phyloP scores from a whole-genome alignment of 495 filamentous ascomycete species.

The Pyrenopolyporus hunteri region DNA sequence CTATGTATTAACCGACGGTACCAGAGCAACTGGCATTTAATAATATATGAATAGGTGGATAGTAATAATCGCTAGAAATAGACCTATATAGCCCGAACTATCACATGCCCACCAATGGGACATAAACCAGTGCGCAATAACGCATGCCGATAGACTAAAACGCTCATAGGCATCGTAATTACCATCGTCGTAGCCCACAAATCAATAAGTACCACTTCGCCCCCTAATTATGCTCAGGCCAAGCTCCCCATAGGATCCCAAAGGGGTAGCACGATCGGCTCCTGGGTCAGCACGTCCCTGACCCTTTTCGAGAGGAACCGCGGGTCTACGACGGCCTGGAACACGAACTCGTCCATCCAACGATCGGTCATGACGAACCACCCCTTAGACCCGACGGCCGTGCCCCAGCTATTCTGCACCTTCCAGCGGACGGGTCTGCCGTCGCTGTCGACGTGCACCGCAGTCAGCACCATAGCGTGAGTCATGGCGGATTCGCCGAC shows the following conservation, averaged over 20 bases:
- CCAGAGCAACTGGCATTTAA: too few relatives aligned
- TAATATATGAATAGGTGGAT: too few relatives aligned
- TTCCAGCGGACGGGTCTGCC: conserved; percentile 74
- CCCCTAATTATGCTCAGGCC: conserved; percentile 53
- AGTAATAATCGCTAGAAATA: too few relatives aligned
- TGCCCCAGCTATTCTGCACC: conserved; percentile 86
- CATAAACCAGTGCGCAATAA: not conserved
- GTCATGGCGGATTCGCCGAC: conserved; percentile 82
- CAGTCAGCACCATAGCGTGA: conserved; percentile 89
- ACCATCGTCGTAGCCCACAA: not conserved
- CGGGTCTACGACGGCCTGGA: conserved; percentile 85
- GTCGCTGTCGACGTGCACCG: conserved; percentile 70
- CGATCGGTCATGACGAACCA: conserved; percentile 87
- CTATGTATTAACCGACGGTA: too few relatives aligned
- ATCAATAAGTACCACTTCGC: not conserved
- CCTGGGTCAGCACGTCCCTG: conserved; percentile 68
- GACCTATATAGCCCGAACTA: not conserved
- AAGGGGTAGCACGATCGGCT: conserved; percentile 71
- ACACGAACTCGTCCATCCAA: conserved; percentile 89
- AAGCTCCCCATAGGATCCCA: conserved; percentile 92
- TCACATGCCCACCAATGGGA: not conserved
- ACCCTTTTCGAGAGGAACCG: conserved; percentile 68
- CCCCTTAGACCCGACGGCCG: conserved; percentile 67
- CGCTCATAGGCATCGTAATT: not conserved
- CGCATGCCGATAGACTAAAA: not conserved